Base-by-base conservation (phyloP, 345 rosid genomes). In the Odontarrhena argentea region DNA sequence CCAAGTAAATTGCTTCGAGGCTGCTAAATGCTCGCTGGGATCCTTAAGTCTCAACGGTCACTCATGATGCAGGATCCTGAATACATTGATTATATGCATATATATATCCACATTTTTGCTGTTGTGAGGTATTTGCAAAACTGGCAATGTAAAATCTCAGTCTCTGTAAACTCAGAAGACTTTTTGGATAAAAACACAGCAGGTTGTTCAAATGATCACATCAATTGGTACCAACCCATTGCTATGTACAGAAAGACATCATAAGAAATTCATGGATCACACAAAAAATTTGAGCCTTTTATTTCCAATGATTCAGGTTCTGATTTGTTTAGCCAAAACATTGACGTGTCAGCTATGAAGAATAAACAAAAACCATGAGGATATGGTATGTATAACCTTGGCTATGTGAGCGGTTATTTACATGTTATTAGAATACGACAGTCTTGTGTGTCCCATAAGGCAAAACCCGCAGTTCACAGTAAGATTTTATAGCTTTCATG, bases 401-500 rank as follows among this genome's bases (percentile, higher is more conserved):
- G 26, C 15, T 47, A 30, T 37, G 12, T 47, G 60, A 35, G 44
- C 13, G 5, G 34, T 43, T 58, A 37, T 9, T 9, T 47, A 38
- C 28, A 11, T 22, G 45, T 44, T 26, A 45, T 85, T 73, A 91
- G 67, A 94, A 91, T 35, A 87, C 95, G 18, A 93, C 95, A 35
- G 95, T 88, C 77, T 76, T 87, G 72, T 85, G 83, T 52, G 77
- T 73, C 54, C 80, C 88, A 1, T 77, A 88, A 73, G 90, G 93
- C 43, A 94, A 79, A 9, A 91, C 93, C 34, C 99, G 86, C 56
- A 94, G 76, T 74, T 94, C 97, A 15, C 93, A 91, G 74, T 94
- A 87, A 3, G 90, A 91, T 65, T 83, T 83, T 62, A 88, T 71
- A 34, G 96, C 99, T 78, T 79, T 86, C 9, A 78, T 67, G 63